Evolutionary conservation across 2,329 filamentous ascomycete species (phyloP).

Genomic region (Curvularia hawaiiensis): DNA sequence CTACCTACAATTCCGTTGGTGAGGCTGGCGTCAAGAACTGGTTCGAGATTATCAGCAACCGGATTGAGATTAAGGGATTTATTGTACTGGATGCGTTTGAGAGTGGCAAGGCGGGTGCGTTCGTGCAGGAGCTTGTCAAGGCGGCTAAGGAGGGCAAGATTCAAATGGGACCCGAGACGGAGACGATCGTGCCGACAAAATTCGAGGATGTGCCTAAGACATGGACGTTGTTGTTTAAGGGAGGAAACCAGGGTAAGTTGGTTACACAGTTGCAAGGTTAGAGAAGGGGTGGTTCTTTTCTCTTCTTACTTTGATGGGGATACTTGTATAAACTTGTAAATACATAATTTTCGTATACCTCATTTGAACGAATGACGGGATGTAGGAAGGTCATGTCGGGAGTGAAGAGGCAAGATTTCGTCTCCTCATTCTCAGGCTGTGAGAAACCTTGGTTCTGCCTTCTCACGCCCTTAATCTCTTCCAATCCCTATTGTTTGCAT

Average conservation of each 20-base stretch:
- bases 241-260: constrained; percentile 56
- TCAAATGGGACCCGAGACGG: constrained; percentile 50
- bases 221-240: constrained; percentile 56
- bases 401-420: neutral
- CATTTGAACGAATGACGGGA: neutral
- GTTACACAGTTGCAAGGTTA: constrained; percentile 44
- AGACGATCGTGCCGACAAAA: constrained; percentile 54
- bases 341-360: neutral
- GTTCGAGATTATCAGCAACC: constrained; percentile 51
- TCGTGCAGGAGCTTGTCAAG: constrained; percentile 32
- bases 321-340: neutral
- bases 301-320: neutral
- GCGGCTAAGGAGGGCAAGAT: constrained; percentile 54
- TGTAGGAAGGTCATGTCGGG: neutral
- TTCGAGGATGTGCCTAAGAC: constrained; percentile 58
- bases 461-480: neutral
- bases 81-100: constrained; percentile 50
- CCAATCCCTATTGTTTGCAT: neutral
- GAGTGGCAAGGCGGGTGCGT: constrained; percentile 33
- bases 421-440: neutral
- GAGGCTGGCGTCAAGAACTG: constrained; percentile 49
- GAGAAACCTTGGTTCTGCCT: neutral
- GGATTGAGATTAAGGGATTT: constrained; percentile 52
- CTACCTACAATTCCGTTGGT: constrained; percentile 49
- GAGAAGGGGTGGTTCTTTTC: neutral